Percentiles rank a stretch among this genome's conserved stretches.
Evolutionary conservation across 176 grass and related monocot genomes (phyloP).

Genomic region (Oryza glumipatula): DNA sequence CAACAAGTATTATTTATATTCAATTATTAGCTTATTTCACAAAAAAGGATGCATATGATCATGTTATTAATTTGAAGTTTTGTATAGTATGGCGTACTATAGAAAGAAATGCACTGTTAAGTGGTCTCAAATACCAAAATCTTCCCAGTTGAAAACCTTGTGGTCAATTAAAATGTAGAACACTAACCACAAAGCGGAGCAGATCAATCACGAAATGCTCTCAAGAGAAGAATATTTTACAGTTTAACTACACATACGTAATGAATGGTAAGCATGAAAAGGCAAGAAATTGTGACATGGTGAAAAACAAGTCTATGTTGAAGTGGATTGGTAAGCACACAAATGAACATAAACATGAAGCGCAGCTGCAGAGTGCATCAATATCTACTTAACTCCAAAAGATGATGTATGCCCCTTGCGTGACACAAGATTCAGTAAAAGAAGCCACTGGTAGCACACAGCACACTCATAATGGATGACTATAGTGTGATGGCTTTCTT

Average conservation of each 20-base stretch:
- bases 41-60: background rate
- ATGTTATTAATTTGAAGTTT: background rate
- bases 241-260: background rate
- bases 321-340: background rate
- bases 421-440: constrained; percentile 8
- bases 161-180: background rate
- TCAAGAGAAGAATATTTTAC: background rate
- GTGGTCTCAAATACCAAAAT: background rate
- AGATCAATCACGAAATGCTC: background rate
- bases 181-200: background rate
- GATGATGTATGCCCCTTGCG: background rate
- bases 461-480: background rate
- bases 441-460: background rate
- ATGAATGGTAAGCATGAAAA: background rate
- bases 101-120: background rate
- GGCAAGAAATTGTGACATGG: background rate
- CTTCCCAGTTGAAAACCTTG: background rate
- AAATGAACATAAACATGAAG: constrained; percentile 11
- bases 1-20: background rate
- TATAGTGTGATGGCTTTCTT: constrained; percentile 3
- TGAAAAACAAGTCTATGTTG: background rate
- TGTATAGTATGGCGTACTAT: background rate
- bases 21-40: background rate
- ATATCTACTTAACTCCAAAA: constrained; percentile 18
- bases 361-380: background rate